Percentiles rank a stretch among this genome's conserved stretches.
Evolutionary conservation across 2,329 filamentous ascomycete genomes (phyloP).

Genomic region (Sordariomycetes sp.): DNA sequence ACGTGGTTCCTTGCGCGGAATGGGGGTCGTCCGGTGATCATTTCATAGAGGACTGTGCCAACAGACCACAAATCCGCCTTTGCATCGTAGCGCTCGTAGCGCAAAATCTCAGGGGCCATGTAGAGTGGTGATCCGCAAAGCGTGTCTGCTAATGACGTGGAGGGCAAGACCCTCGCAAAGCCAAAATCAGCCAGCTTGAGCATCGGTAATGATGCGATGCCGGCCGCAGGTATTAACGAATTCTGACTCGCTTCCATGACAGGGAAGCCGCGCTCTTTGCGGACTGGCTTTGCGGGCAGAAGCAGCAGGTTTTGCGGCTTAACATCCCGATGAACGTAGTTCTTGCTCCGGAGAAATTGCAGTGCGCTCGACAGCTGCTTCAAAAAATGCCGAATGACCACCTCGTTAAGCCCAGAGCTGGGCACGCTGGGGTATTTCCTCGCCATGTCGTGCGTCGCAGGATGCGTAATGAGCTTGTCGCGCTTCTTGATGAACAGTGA

Average conservation of each 20-base stretch:
- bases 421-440: constrained; percentile 81
- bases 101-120: constrained; percentile 96
- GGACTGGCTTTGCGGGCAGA: constrained; percentile 69
- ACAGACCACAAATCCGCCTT: constrained; percentile 98
- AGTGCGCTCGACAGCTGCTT: constrained; percentile 91
- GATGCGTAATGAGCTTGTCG: constrained; percentile 68
- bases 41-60: constrained; percentile 90
- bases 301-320: constrained; percentile 95
- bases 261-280: constrained; percentile 42
- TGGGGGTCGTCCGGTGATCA: constrained; percentile 83
- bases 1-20: constrained; percentile 93
- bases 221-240: constrained; percentile 71
- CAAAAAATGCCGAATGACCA: constrained; percentile 91
- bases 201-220: constrained; percentile 81
- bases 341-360: constrained; percentile 73
- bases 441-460: constrained; percentile 81
- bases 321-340: constrained; percentile 92
- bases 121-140: constrained; percentile 94
- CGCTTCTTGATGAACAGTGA: constrained; percentile 95
- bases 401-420: constrained; percentile 85
- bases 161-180: constrained; percentile 87
- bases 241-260: constrained; percentile 71
- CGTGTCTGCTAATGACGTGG: constrained; percentile 88
- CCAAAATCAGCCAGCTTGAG: constrained; percentile 97
- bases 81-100: constrained; percentile 95